phyloP scores from a whole-genome alignment of 164 flowering plant species.

The Stephania cephalantha region DNA sequence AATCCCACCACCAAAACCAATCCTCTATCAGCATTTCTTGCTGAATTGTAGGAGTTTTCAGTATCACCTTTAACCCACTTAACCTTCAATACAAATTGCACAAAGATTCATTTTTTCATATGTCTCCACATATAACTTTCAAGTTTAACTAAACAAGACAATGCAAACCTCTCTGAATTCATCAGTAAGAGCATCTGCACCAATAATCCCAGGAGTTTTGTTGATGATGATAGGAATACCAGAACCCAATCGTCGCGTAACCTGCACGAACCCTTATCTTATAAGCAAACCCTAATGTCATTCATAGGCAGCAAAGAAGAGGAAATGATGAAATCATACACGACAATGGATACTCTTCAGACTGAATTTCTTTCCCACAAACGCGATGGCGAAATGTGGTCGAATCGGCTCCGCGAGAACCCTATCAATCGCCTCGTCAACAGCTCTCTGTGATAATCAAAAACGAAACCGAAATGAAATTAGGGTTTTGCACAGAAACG shows the following conservation, averaged over 20 bases:
- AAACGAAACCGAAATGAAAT: background rate
- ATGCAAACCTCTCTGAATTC: constrained; percentile 48
- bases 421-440: constrained; percentile 49
- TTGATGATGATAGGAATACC: constrained; percentile 38
- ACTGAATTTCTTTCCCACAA: constrained; percentile 21
- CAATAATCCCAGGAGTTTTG: constrained; percentile 49
- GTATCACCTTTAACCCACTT: constrained; percentile 23
- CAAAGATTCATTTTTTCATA: background rate
- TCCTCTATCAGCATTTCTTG: constrained; percentile 23
- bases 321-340: constrained; percentile 21
- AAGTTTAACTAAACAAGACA: background rate
- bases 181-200: constrained; percentile 39
- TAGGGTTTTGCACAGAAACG: background rate
- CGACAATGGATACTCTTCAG: constrained; percentile 27
- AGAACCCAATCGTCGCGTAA: constrained; percentile 32
- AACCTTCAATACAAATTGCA: constrained; percentile 21
- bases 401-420: constrained; percentile 61
- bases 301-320: background rate
- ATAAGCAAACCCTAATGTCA: background rate
- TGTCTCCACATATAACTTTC: background rate
- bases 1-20: constrained; percentile 52
- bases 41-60: constrained; percentile 7
- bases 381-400: constrained; percentile 69
- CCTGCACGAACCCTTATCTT: constrained; percentile 21
- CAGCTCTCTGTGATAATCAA: constrained; percentile 36